Evolutionary conservation across 2,329 filamentous ascomycete genomes (phyloP).

Genomic region (Aspergillus fumigatiaffinis): DNA sequence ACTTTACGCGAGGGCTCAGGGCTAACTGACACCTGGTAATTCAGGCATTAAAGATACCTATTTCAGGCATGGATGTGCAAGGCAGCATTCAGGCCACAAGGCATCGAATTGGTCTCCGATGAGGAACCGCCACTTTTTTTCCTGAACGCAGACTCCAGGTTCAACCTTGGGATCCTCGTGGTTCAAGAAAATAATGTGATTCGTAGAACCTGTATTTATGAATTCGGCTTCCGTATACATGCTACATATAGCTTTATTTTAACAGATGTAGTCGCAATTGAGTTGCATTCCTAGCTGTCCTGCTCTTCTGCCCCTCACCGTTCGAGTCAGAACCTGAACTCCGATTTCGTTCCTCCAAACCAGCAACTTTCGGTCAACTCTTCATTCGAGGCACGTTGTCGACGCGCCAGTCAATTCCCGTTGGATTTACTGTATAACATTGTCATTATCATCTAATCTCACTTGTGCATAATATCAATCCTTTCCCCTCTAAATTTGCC

Average conservation of each 20-base stretch:
- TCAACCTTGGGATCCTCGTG: neutral
- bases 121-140: neutral
- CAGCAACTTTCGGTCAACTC: neutral
- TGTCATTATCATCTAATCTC: neutral
- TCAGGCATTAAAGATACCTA: slow-evolving; percentile 6
- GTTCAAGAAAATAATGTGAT: neutral
- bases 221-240: neutral
- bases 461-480: neutral
- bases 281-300: neutral
- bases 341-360: neutral
- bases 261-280: neutral
- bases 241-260: neutral
- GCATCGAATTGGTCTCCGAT: neutral
- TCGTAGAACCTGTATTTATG: neutral
- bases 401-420: neutral
- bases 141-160: neutral
- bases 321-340: neutral
- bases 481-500: neutral
- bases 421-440: neutral
- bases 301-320: neutral
- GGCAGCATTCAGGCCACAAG: neutral
- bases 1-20: slow-evolving; percentile 34
- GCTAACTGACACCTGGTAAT: slow-evolving; percentile 25
- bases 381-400: neutral
- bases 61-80: neutral